Evolutionary conservation across 257 asterid species (phyloP).

Genomic region (Solanum bulbocastanum): DNA sequence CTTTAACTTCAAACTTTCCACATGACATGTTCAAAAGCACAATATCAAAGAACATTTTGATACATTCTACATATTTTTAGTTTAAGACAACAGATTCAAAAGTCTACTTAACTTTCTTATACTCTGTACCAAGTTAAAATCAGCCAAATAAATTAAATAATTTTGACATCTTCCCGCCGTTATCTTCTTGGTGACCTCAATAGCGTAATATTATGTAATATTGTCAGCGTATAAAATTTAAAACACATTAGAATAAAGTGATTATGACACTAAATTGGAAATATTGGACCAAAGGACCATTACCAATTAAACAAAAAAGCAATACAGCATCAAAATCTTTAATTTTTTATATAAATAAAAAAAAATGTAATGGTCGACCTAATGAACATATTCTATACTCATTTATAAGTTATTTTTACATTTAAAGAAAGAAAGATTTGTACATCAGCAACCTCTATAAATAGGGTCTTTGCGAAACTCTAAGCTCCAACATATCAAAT

Average conservation of each 20-base stretch:
- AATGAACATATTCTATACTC: conserved; percentile 27
- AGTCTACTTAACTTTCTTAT: no score
- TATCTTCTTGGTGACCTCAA: background rate
- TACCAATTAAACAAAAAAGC: background rate
- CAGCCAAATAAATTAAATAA: background rate
- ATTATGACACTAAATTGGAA: background rate
- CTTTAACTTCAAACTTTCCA: no score
- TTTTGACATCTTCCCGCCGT: background rate
- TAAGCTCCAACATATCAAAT: background rate
- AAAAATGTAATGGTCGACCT: background rate
- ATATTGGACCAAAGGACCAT: background rate
- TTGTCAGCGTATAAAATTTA: background rate
- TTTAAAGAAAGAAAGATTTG: background rate
- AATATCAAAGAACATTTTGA: no score
- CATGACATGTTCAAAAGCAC: background rate
- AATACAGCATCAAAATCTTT: background rate
- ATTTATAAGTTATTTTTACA: background rate
- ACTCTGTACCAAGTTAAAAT: background rate
- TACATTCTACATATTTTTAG: no score
- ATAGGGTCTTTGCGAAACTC: background rate
- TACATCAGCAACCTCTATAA: conserved; percentile 23
- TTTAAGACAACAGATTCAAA: no score
- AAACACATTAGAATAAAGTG: background rate
- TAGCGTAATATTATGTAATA: background rate
- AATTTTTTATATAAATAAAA: no score